A percentile compares a stretch with the other conserved stretches of the same genome.
phyloP scores from a whole-genome alignment of 306 rosid genomes.

The Argentina anserina region DNA sequence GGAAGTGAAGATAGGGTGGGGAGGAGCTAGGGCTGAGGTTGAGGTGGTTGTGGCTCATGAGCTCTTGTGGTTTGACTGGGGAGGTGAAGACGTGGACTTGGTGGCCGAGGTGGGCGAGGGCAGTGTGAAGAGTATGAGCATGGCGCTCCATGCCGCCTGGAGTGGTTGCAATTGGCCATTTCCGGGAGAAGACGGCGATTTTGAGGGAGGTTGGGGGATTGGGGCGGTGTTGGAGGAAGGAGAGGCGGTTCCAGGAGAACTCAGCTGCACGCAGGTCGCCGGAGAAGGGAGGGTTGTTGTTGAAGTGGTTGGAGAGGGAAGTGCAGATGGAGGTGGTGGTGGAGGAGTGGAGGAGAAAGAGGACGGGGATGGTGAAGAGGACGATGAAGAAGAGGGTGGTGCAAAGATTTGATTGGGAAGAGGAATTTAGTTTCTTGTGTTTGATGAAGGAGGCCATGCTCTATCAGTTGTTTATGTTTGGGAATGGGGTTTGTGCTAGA shows the following conservation, averaged over 20 bases:
- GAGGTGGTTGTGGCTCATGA: not conserved
- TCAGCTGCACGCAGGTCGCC: constrained; percentile 71
- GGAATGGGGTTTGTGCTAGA: not conserved
- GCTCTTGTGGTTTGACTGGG: constrained; percentile 29
- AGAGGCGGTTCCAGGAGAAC: constrained; percentile 82
- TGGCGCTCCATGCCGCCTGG: constrained; percentile 99
- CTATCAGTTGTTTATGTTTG: not conserved
- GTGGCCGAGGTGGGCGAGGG: constrained; percentile 77
- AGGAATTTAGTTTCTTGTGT: constrained; percentile 38
- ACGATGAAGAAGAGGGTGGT: constrained; percentile 65
- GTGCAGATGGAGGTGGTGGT: constrained; percentile 59
- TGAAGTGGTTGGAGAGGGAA: constrained; percentile 29
- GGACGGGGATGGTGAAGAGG: constrained; percentile 68
- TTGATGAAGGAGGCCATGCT: constrained; percentile 62
- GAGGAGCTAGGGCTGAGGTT: constrained; percentile 35
- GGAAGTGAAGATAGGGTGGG: constrained; percentile 67
- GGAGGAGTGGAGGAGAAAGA: constrained; percentile 58
- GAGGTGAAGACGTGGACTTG: constrained; percentile 83
- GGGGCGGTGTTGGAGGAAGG: constrained; percentile 33
- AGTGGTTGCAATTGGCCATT: constrained; percentile 78
- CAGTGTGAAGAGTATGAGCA: constrained; percentile 78
- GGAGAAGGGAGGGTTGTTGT: constrained; percentile 37
- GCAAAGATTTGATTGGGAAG: constrained; percentile 51
- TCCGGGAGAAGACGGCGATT: constrained; percentile 84
- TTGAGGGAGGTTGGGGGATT: constrained; percentile 40